A percentile compares a stretch with the other conserved stretches of the same genome.
phyloP scores from a whole-genome alignment of 495 filamentous ascomycete genomes.

The Bathelium albidoporum region DNA sequence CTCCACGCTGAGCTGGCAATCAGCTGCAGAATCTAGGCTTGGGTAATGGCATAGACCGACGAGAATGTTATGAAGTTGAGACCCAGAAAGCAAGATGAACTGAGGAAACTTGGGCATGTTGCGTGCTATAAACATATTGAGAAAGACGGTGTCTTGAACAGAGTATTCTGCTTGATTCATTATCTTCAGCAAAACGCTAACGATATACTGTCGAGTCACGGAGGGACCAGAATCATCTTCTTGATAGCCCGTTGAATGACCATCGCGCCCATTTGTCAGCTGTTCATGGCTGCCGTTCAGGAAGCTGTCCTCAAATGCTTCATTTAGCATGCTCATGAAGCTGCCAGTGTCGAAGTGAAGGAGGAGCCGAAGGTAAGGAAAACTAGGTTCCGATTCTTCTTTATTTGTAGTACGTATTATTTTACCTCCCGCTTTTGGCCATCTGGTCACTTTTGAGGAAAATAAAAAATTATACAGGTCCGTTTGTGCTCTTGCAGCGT shows the following conservation, averaged over 20 bases:
- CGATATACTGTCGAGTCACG: conserved; percentile 80
- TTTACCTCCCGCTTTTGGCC: conserved; percentile 48
- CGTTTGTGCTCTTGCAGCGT: conserved; percentile 66
- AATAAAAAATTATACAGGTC: conserved; percentile 89
- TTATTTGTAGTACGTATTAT: conserved; percentile 43
- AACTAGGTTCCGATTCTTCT: conserved; percentile 50
- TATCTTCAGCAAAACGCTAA: conserved; percentile 79
- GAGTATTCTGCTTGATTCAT: conserved; percentile 67
- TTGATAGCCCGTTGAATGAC: conserved; percentile 18
- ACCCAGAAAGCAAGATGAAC: conserved; percentile 82
- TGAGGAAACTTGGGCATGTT: conserved; percentile 95
- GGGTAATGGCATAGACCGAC: conserved; percentile 77
- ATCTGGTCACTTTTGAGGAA: conserved; percentile 60
- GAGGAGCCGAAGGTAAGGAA: conserved; percentile 72
- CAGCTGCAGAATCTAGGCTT: conserved; percentile 69
- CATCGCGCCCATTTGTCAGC: conserved; percentile 40
- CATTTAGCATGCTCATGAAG: conserved; percentile 90
- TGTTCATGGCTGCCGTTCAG: conserved; percentile 65
- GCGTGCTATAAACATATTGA: conserved; percentile 96
- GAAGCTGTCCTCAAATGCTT: conserved; percentile 93
- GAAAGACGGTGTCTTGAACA: conserved; percentile 76
- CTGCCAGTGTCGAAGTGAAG: conserved; percentile 81
- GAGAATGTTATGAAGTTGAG: conserved; percentile 70
- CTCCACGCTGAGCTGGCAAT: conserved; percentile 90
- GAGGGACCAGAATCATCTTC: conserved; percentile 49